These are phyloP conservation scores for Sugiyamaella paludigena DNA, from an alignment of 1,139 yeast genomes.

Conservation along the genomic window DNA sequence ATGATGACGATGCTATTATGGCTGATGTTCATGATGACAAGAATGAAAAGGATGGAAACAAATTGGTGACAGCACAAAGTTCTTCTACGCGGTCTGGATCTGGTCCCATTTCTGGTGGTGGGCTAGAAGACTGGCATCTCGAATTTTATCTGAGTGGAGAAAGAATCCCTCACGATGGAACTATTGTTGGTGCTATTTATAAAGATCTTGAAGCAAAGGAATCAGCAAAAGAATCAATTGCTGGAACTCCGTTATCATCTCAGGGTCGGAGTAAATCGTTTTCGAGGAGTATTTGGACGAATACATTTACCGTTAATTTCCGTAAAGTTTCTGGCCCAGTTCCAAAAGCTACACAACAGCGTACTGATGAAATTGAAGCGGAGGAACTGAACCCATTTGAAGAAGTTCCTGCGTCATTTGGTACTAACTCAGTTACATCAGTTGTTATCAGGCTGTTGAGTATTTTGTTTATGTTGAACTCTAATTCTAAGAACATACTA, in stretches of 20 bases:
- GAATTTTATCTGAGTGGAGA: constrained; percentile 66
- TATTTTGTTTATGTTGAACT: constrained; percentile 50
- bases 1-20: constrained; percentile 3
- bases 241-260: not conserved
- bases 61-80: constrained; percentile 8
- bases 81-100: constrained; percentile 13
- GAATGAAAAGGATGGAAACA: constrained; percentile 19
- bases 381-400: constrained; percentile 35
- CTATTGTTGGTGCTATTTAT: constrained; percentile 78
- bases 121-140: constrained; percentile 43
- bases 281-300: constrained; percentile 55
- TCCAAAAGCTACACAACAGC: constrained; percentile 16
- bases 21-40: constrained; percentile 18
- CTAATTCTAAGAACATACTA: constrained; percentile 17
- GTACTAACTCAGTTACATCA: constrained; percentile 48
- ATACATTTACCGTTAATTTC: constrained; percentile 54
- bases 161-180: constrained; percentile 62
- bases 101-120: not conserved
- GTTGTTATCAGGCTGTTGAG: constrained; percentile 57
- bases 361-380: constrained; percentile 29
- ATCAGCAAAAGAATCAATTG: not conserved
- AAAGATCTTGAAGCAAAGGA: constrained; percentile 44
- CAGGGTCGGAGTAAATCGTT: constrained; percentile 38
- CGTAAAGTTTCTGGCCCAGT: constrained; percentile 43
- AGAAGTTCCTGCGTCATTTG: constrained; percentile 36